A percentile compares a stretch with the other conserved stretches of the same genome.
Evolutionary conservation across 192 early-diverging fungal genomes (phyloP).

Genomic region (Mortierella antarctica): DNA sequence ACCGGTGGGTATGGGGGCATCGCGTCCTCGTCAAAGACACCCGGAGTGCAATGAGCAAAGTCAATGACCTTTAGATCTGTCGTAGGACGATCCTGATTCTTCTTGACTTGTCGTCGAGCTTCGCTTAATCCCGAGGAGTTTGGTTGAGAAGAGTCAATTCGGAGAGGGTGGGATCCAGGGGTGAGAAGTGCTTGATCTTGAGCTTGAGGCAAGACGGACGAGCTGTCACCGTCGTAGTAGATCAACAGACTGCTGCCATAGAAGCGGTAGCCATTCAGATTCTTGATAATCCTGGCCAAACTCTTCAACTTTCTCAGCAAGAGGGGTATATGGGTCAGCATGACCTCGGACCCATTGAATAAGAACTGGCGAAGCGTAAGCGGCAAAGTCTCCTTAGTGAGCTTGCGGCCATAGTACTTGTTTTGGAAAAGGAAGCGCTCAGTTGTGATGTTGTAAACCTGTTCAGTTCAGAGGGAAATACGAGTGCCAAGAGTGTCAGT

Average conservation of each 20-base stretch:
- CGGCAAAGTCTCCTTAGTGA: constrained; percentile 83
- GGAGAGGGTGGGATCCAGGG: neutral
- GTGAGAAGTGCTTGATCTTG: neutral
- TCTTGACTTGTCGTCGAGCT: neutral
- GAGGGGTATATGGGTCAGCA: constrained; percentile 82
- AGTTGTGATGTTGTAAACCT: constrained; percentile 86
- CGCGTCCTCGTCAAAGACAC: constrained; percentile 42
- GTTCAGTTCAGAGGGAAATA: neutral
- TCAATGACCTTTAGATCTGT: constrained; percentile 96
- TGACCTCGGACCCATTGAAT: constrained; percentile 83
- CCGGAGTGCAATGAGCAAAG: constrained; percentile 91
- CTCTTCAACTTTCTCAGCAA: constrained; percentile 79
- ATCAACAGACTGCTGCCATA: constrained; percentile 91
- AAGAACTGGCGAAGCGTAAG: constrained; percentile 84
- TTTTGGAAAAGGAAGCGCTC: constrained; percentile 86
- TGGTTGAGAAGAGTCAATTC: too few relatives aligned
- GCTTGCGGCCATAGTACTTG: constrained; percentile 94
- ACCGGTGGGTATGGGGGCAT: constrained; percentile 59
- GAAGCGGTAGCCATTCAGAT: constrained; percentile 87
- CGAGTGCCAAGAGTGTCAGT: neutral
- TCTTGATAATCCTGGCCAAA: constrained; percentile 80
- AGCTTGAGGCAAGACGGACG: neutral
- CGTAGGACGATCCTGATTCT: constrained; percentile 35
- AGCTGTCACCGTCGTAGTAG: constrained; percentile 87
- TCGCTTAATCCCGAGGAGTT: too few relatives aligned